phyloP scores from a whole-genome alignment of 75 land plant species.

The Adiantum capillusveneris region DNA sequence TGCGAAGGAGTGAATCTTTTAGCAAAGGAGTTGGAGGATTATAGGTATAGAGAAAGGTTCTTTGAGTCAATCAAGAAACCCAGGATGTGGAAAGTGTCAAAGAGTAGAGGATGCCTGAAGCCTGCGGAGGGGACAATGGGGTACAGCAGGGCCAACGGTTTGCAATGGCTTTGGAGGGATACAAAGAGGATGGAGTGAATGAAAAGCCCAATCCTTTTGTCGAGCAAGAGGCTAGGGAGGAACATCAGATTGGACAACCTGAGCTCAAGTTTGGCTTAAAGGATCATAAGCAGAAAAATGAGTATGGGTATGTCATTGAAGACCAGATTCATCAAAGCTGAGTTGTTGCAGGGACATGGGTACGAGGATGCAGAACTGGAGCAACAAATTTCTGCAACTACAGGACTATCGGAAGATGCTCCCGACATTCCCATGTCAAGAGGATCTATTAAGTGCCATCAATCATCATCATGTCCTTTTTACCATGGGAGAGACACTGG shows the following conservation, averaged over 20 bases:
- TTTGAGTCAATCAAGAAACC: conserved; percentile 54
- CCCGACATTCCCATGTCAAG: too few relatives aligned
- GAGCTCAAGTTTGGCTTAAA: conserved; percentile 73
- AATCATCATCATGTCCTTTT: too few relatives aligned
- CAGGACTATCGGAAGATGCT: too few relatives aligned
- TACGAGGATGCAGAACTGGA: too few relatives aligned
- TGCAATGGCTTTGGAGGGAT: conserved; percentile 76
- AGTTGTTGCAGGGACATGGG: conserved; percentile 57
- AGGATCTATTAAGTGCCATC: conserved; percentile 98
- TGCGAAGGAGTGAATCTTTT: conserved; percentile 79
- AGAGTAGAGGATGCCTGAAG: conserved; percentile 95
- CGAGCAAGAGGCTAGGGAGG: conserved; percentile 97
- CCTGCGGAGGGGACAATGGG: conserved; percentile 72
- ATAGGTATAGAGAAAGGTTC: conserved; percentile 71
- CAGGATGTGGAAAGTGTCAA: conserved; percentile 51
- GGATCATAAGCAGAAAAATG: conserved; percentile 46
- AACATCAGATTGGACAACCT: too few relatives aligned
- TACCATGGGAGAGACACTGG: too few relatives aligned
- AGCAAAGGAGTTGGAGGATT: conserved; percentile 62
- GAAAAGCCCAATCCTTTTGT: conserved; percentile 97
- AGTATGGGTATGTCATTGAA: conserved; percentile 84
- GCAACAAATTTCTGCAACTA: too few relatives aligned
- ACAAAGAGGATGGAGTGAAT: conserved; percentile 50
- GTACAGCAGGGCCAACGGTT: conserved; percentile 89
- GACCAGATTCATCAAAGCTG: conserved; percentile 82